phyloP scores from a whole-genome alignment of 2,329 filamentous ascomycete species.

The Neurospora sp. region DNA sequence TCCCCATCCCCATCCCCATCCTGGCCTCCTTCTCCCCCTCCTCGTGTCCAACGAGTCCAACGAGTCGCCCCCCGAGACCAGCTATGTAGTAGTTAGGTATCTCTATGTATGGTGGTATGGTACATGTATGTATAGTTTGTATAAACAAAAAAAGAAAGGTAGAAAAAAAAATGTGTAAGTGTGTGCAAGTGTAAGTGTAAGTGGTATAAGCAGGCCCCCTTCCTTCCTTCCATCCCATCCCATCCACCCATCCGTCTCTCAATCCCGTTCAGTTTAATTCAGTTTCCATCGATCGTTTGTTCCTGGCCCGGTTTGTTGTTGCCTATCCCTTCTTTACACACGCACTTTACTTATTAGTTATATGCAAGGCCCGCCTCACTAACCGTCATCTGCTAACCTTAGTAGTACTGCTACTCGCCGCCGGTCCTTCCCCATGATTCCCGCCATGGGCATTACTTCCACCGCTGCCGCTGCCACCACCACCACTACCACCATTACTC shows the following conservation, averaged over 20 bases:
- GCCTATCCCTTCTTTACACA: neutral
- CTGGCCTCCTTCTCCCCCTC: neutral
- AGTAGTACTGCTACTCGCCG: neutral
- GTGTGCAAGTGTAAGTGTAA: neutral
- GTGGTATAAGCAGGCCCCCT: neutral
- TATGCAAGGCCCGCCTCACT: neutral
- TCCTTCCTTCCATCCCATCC: neutral
- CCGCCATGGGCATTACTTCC: neutral
- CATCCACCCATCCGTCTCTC: neutral
- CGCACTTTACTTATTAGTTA: neutral
- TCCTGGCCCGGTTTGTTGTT: neutral
- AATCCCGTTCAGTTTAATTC: neutral
- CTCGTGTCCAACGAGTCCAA: neutral
- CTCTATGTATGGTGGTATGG: neutral
- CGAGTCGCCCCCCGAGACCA: neutral
- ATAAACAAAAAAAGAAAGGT: neutral
- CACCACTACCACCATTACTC: neutral
- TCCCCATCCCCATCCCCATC: too few relatives aligned
- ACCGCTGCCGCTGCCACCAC: neutral
- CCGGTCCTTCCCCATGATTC: neutral
- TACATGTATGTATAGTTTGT: neutral
- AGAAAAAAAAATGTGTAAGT: neutral
- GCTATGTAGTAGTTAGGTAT: neutral
- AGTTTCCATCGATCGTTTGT: neutral
- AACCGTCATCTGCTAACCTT: neutral